Evolutionary conservation across 768 basidiomycete genomes (phyloP), one percentile per base, ranked within the genome.

Genomic region (Ramaria sp.): DNA sequence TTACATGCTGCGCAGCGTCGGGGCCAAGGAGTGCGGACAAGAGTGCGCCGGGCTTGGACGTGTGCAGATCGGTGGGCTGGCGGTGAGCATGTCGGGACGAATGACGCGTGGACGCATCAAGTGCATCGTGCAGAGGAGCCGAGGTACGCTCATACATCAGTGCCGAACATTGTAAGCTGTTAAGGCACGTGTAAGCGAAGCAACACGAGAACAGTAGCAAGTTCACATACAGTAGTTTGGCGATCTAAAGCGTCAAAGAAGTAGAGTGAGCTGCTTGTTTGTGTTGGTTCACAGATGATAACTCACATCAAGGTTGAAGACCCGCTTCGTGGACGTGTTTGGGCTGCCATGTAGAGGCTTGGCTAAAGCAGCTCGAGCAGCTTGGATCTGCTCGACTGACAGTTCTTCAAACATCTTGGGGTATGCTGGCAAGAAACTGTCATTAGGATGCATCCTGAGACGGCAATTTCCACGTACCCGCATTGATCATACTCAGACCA

Each of bases 91-190:
- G 24, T 3, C 48, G 59, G 30, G 58, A 43, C 11, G 45, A 30
- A n/a, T 45, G 31, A 1, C 49, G 53, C 17, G 51, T 38, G 6
- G 60, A 53, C 6, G 51, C 57, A 13, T 61, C 58, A 7, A 63
- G 51, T 2, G 62, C 63, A 24, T 59, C 30, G 7, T 57, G 57
- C 5, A 62, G 53, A 15, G 61, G 58, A 19, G 51, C 47, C 1
- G 60, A 60, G 0, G 63, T 62, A 12, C 62, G 62, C 45, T 62
- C 62, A 41, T 64, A 64, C 60, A 62, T 64, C 17, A 64, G 48
- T 3, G 63, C 62, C 9, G 63, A 57, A 34, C 63, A 64, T 53
- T 64, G 63, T 27, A 64, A 50, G 27, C 60, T 59, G 53, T 7
- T 43, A 37, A n/a, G 24, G 5, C 7, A 42, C 5, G 20, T 6